These are phyloP conservation scores for Ustulina deusta DNA, from an alignment of 2,329 filamentous ascomycete species.

Conservation along the genomic window DNA sequence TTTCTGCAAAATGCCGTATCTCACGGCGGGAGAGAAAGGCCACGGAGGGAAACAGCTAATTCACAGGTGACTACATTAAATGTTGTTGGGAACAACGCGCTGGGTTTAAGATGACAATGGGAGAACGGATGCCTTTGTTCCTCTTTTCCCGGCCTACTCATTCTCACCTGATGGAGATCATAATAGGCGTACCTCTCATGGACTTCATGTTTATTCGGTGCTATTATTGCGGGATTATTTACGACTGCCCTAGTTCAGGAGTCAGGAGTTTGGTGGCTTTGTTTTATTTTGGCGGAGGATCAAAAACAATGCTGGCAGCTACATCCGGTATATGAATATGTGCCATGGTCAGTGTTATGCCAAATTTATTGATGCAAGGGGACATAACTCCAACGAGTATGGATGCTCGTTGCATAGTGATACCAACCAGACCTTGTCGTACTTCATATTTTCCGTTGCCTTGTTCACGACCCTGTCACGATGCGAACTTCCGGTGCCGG, in stretches of 20 bases:
- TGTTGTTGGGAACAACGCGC: not conserved
- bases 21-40: not conserved
- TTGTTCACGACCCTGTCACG: not conserved
- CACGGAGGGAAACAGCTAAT: not conserved
- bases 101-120: not conserved
- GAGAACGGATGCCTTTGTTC: not conserved
- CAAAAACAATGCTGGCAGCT: not conserved
- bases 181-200: constrained; percentile 1
- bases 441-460: not conserved
- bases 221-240: constrained; percentile 1
- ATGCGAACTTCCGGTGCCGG: constrained; percentile 28
- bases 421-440: not conserved
- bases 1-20: not conserved
- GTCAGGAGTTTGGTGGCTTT: constrained; percentile 19
- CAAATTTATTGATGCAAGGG: not conserved
- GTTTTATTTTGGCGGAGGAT: not conserved
- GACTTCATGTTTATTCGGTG: constrained; percentile 18
- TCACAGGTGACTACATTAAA: not conserved
- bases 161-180: not conserved
- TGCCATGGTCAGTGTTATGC: not conserved
- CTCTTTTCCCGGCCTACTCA: not conserved
- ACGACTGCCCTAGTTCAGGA: not conserved
- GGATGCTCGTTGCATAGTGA: not conserved
- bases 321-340: not conserved
- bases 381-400: not conserved